phyloP scores from a whole-genome alignment of 2,329 filamentous ascomycete genomes.

The Metarhizium album region DNA sequence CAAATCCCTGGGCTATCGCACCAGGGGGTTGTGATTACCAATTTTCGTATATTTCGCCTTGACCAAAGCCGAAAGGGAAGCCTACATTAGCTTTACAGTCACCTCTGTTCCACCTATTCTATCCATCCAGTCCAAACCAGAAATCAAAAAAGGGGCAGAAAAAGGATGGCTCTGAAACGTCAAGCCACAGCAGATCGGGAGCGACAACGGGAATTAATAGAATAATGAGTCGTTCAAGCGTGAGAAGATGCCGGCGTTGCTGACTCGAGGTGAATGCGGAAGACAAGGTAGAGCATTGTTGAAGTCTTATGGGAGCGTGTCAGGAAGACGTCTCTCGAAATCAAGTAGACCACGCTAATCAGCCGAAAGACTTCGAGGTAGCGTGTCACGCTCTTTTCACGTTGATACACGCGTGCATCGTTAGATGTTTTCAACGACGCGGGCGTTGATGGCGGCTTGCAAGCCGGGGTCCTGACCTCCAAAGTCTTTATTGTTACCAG shows the following conservation, averaged over 20 bases:
- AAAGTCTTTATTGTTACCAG: conserved; percentile 35
- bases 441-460: conserved; percentile 70
- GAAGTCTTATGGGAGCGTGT: conserved; percentile 11
- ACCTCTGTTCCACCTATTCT: neutral
- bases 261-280: conserved; percentile 1
- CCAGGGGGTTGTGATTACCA: conserved; percentile 11
- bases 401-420: conserved; percentile 1
- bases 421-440: conserved; percentile 79
- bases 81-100: neutral
- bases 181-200: neutral
- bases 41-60: neutral
- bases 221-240: neutral
- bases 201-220: neutral
- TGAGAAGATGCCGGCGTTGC: neutral
- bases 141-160: neutral
- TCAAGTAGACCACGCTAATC: conserved; percentile 27
- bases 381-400: conserved; percentile 14
- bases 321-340: conserved; percentile 13
- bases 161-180: too few species aligned
- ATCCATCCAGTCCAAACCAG: neutral
- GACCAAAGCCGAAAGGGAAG: neutral
- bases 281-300: conserved; percentile 2
- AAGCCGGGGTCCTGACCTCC: conserved; percentile 50
- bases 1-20: neutral
- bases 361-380: conserved; percentile 20